These are phyloP conservation scores for Sphaerulina vaccinii DNA, from an alignment of 2,329 filamentous ascomycete species.

Conservation along the genomic window DNA sequence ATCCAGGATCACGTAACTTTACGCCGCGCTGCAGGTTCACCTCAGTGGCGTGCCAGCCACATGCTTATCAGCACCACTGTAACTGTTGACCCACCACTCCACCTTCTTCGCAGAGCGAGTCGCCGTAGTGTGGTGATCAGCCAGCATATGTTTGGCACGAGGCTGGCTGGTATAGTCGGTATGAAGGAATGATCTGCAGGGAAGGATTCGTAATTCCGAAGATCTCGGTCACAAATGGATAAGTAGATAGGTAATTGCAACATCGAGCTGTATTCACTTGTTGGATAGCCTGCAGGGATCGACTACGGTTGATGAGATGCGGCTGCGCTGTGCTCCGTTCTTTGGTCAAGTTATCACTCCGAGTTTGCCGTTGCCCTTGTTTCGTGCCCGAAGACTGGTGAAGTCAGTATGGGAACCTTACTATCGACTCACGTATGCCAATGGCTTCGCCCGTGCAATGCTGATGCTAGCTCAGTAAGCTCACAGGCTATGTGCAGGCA, in stretches of 20 bases:
- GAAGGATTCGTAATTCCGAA: slow-evolving; percentile 1
- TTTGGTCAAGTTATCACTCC: too few relatives aligned
- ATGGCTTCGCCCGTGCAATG: background rate
- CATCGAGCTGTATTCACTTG: too few relatives aligned
- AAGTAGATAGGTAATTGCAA: background rate
- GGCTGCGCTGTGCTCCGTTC: too few relatives aligned
- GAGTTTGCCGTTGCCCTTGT: too few relatives aligned
- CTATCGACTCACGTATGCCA: background rate
- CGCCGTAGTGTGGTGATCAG: slow-evolving; percentile 1
- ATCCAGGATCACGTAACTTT: slow-evolving; percentile 1
- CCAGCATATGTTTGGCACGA: background rate
- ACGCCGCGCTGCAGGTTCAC: slow-evolving; percentile 5
- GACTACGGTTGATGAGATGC: too few relatives aligned
- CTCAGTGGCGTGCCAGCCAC: slow-evolving; percentile 6
- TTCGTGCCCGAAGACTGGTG: too few relatives aligned
- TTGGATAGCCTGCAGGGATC: too few relatives aligned
- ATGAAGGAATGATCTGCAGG: slow-evolving; percentile 10
- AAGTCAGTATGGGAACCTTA: too few relatives aligned
- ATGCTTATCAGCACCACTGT: slow-evolving; percentile 6
- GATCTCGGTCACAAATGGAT: background rate
- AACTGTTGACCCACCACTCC: background rate
- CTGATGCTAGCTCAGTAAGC: background rate
- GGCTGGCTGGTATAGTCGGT: background rate
- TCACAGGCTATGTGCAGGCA: too few relatives aligned
- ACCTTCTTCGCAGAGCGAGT: background rate